Evolutionary conservation across 148 eudicot species (phyloP), one percentile per base, ranked within the genome.

Genomic region (Camellia japonica): DNA sequence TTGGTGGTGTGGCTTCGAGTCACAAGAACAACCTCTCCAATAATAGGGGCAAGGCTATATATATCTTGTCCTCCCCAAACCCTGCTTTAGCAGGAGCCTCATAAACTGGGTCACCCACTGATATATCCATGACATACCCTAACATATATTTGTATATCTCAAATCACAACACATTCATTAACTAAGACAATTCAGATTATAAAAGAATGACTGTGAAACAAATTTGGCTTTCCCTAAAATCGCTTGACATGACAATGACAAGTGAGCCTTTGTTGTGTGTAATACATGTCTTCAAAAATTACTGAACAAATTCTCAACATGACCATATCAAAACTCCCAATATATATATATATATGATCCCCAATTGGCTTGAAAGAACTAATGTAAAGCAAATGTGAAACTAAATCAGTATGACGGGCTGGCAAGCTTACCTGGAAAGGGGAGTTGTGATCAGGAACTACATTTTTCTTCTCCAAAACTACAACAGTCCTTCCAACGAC

Each of bases 361-460:
- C 9, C 54, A n/a, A 10, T 58, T 54, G 42, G 52, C 72, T 52
- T 12, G 63, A 54, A 78, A 77, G 62, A 77, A 65, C 20, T 43
- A 58, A 19, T 51, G 30, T 9, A 58, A 47, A 13, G 49, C 23
- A 70, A 77, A 49, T 5, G 16, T 60, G 51, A 75, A 44, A 75
- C 38, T 59, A 63, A 55, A 18, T n/a, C 81, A 51, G 46, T 43
- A 78, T 6, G 8, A 42, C 19, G 54, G 76, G 67, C 54, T 63
- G 18, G 19, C 56, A 73, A 54, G 38, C 73, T 82, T 61, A 96
- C 99, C 99, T 93, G 98, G 84, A 96, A 93, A 70, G 93, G 91
- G 65, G 88, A 73, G 83, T 89, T 90, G 81, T 96, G 98, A 82
- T 96, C 99, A 81, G 98, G 98, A 80, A 96, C 98, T 23, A 91